Evolutionary conservation across 139 green algal genomes (phyloP).

Genomic region (Closterium sp.): DNA sequence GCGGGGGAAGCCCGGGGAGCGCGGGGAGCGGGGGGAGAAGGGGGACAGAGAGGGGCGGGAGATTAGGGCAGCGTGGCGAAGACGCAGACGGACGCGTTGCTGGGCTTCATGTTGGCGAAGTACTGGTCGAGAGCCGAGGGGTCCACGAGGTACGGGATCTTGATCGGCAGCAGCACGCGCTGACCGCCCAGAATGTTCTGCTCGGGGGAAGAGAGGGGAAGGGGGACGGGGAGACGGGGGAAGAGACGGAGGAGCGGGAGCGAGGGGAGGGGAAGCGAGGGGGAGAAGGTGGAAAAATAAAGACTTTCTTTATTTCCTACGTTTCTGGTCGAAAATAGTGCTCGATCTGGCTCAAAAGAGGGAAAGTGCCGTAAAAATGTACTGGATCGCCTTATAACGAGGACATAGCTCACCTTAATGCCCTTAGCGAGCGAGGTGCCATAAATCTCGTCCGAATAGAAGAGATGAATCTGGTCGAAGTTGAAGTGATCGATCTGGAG

Average conservation of each 20-base stretch:
- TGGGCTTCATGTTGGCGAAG: neutral
- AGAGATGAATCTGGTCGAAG: neutral
- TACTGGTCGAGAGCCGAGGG: neutral
- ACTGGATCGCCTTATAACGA: neutral
- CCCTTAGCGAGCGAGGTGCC: neutral
- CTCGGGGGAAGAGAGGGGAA: neutral
- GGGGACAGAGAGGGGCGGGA: too few relatives aligned
- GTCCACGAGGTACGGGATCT: neutral
- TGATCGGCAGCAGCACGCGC: too few relatives aligned
- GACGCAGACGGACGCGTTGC: conserved; percentile 6
- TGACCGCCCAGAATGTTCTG: too few relatives aligned
- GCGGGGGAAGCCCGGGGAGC: too few relatives aligned
- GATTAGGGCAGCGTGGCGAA: neutral
- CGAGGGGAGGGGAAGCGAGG: too few relatives aligned
- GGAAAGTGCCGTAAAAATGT: neutral
- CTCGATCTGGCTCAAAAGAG: too few relatives aligned
- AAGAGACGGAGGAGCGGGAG: too few relatives aligned
- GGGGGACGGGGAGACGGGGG: too few relatives aligned
- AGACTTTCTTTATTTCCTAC: too few relatives aligned
- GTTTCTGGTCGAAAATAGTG: neutral
- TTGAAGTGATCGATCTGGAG: neutral
- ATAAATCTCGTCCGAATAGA: neutral
- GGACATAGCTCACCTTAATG: neutral
- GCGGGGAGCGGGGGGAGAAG: too few relatives aligned
- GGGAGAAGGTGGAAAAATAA: too few relatives aligned